Evolutionary conservation across 169 alveolate species (phyloP), one percentile per base, ranked within the genome.

Genomic region (Plasmodium gonderi): DNA sequence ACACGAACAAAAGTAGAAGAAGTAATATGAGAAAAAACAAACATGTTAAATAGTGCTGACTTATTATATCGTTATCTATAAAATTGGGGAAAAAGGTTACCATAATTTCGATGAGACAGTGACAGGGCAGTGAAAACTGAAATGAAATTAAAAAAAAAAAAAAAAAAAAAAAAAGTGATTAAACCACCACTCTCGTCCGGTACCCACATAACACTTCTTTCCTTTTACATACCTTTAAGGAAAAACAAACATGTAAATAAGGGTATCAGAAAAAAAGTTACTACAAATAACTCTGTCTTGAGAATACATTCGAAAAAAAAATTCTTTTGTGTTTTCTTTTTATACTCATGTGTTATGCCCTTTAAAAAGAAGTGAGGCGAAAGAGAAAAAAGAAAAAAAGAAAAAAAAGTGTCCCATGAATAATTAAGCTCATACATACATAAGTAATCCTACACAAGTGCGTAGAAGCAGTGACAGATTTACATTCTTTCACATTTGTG

Each of bases 321-420:
- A 72, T 64, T 72, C 40, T 76, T 29, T 47, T 49, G 75, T 6
- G 77, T 40, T 64, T 51, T 83, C 77, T 83, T 69, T 33, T 69
- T 20, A 31, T 83, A 83, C 12, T 83, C 82, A 33, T 83, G 80
- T 26, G 67, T 36, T 36, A 83, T n/a, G 33, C 45, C 92, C 60
- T 44, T 69, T 14, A 47, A 67, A 54, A 29, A 36, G 38, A 69
- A 79, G 45, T 26, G 20, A 80, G 17, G 14, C 33, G 33, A 11
- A 0, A 54, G 33, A 54, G 69, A 12, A n/a, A 11, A 9, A 12
- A n/a, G 33, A 54, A 17, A 36, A 36, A 14, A 9, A 42, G 51
- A 42, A 9, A 9, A 42, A n/a, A n/a, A n/a, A n/a, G n/a, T n/a
- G n/a, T n/a, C n/a, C n/a, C n/a, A n/a, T n/a, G n/a, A n/a, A n/a